Base-by-base conservation (phyloP, 2,329 filamentous ascomycete species). In the Bipolaris cookei region DNA sequence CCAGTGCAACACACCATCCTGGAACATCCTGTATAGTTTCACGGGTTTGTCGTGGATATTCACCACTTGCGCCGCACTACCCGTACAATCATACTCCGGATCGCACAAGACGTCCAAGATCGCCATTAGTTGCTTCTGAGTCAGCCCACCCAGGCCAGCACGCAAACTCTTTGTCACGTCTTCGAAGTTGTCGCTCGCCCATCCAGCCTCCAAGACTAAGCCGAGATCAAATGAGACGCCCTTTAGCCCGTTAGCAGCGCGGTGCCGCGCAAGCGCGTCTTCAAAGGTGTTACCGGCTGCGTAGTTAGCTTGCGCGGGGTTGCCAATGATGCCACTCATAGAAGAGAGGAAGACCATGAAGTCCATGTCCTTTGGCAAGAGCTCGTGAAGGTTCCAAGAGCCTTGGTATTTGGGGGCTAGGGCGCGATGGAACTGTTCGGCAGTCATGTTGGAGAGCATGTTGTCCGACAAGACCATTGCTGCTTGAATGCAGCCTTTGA, bases 351-450 rank as follows among this genome's bases (percentile, higher is more conserved):
- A 32, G 20, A 68, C 38, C 42, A 68, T 61, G 25, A 69, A 68
- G 37, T 63, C 58, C 38, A 58, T 35, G 20, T 52, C 51, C 25
- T 42, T 48, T 2, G 54, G 38, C 13, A 61, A 59, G 14, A 47
- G 47, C 43, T 62, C 53, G 21, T 64, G 63, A 0, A 77, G 57
- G 21, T 69, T 67, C 55, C 69, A 64, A 2, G 74, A 52, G 45
- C 61, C 18, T 49, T 35, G 34, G 53, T 48, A 34, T 25, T 55
- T 58, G 39, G 56, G 56, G 2, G 34, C 44, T 20, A 49, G 10
- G 2, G 50, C 50, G 13, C 30, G 32, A 25, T 50, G 55, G 28
- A 41, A 56, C 8, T 53, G 42, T 6, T 23, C 20, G 20, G 23
- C 42, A 13, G 54, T 41, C 54, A 56, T 56, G 37, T 56, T 56